A percentile compares a stretch with the other conserved stretches of the same genome.
These are phyloP conservation scores for Geranium brycei DNA, from an alignment of 345 rosid genomes.

Conservation along the genomic window DNA sequence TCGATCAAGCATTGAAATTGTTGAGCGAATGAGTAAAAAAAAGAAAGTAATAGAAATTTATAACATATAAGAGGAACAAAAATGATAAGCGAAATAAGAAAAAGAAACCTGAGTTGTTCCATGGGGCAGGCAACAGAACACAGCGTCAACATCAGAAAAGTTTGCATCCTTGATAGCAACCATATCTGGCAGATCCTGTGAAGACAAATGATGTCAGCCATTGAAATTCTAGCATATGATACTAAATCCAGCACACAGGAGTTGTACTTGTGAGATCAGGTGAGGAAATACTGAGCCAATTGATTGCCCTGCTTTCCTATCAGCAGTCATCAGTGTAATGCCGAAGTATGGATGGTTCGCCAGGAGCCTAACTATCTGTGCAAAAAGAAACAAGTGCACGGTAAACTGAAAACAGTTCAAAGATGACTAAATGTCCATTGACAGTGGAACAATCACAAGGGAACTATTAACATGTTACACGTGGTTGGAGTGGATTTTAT, in stretches of 20 bases:
- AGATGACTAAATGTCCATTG: background rate
- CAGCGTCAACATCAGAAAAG: constrained; percentile 76
- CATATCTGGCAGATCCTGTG: constrained; percentile 69
- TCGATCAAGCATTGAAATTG: background rate
- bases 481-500: no score
- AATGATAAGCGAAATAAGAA: background rate
- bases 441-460: background rate
- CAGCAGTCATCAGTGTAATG: constrained; percentile 82
- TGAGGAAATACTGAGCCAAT: constrained; percentile 85
- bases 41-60: constrained; percentile 3
- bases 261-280: constrained; percentile 48
- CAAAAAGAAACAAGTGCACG: constrained; percentile 1
- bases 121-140: constrained; percentile 93
- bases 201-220: constrained; percentile 10
- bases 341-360: constrained; percentile 65
- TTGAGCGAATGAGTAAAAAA: background rate
- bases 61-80: constrained; percentile 1
- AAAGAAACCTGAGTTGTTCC: constrained; percentile 78
- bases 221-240: background rate
- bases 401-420: background rate
- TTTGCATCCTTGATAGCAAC: constrained; percentile 67
- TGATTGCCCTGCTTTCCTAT: constrained; percentile 94
- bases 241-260: background rate
- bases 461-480: no score
- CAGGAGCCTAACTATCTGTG: constrained; percentile 73